Base-by-base conservation (phyloP, 495 filamentous ascomycete species). In the Penicillium maclennaniae region DNA sequence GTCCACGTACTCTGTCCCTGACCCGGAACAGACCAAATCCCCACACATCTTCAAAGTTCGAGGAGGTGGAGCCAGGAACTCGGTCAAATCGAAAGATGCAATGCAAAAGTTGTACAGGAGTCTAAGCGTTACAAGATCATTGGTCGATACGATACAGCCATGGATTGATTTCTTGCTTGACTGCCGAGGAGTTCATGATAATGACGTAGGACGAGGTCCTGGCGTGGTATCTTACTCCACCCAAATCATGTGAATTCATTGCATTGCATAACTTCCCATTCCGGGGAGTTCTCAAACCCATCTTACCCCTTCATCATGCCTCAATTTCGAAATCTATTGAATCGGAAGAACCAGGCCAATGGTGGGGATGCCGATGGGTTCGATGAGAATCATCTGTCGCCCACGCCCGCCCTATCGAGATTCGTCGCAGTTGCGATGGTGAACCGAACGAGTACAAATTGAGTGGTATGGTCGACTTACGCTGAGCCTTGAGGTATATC, bases 401-500 rank as follows among this genome's bases (percentile, higher is more conserved):
- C 75, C 41, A 70, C 70, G 15, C 67, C 62, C 34, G 53, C 59
- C 78, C 83, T 19, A 72, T 88, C 65, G 85, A 81, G 58, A 80
- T 87, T 36, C 80, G 79, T 53, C 80, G 74, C 56, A 74, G 73
- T 62, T 73, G 71, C 43, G 79, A 76, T 31, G 67, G 74, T 38
- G 83, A 87, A 51, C 84, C 79, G 16, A 81, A 79, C 45, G 88
- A 91, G 64, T 92, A 89, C 69, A 89, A 92, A 75, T 76, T 92
- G 74, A 89, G 88, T 68, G 87, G 88, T 91, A 82, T 62, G 83
- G 60, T 36, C 1, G 7, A 12, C 4, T 23, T 4, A 1, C 15
- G 6, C 37, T 41, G 23, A 5, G 23, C 5, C 23, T 23, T 9
- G 4, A 21, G 28, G 23, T 8, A 25, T 20, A 10, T 7, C 4